phyloP scores from a whole-genome alignment of 305 asterid species.

The Fraxinus platypoda region DNA sequence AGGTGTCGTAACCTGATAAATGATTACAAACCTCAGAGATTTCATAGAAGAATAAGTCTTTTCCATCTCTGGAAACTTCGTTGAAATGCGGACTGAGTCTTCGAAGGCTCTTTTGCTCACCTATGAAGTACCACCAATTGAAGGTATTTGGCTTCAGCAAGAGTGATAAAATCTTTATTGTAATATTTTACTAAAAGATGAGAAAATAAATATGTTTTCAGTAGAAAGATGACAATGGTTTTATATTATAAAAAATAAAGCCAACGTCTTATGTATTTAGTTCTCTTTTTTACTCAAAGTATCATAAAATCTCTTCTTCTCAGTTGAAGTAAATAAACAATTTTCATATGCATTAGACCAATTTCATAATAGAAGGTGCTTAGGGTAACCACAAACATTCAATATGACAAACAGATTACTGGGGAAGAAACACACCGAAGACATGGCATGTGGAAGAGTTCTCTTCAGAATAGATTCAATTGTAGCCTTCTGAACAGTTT shows the following conservation, averaged over 20 bases:
- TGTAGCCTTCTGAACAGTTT: slow-evolving; percentile 62
- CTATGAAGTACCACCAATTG: slow-evolving; percentile 36
- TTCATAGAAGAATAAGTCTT: slow-evolving; percentile 56
- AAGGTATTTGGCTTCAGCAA: slow-evolving; percentile 13
- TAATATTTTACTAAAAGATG: neutral
- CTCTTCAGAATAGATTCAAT: slow-evolving; percentile 87
- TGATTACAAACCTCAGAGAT: slow-evolving; percentile 59
- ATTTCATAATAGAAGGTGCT: neutral
- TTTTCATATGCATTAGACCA: slow-evolving; percentile 1
- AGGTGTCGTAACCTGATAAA: neutral
- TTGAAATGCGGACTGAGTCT: slow-evolving; percentile 75
- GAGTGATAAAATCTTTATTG: neutral
- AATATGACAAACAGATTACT: neutral
- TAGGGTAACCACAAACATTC: neutral
- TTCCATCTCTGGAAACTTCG: slow-evolving; percentile 81
- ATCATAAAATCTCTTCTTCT: neutral
- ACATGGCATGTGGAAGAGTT: slow-evolving; percentile 97
- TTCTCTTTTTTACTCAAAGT: slow-evolving; percentile 6
- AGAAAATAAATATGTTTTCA: neutral
- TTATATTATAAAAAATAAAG: neutral
- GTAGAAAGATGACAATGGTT: neutral
- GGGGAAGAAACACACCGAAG: slow-evolving; percentile 53
- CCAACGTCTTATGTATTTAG: neutral
- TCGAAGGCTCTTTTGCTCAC: slow-evolving; percentile 82
- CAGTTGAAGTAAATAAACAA: neutral